phyloP scores from a whole-genome alignment of 1,284 basidiomycete genomes.

The Irpex sp. region DNA sequence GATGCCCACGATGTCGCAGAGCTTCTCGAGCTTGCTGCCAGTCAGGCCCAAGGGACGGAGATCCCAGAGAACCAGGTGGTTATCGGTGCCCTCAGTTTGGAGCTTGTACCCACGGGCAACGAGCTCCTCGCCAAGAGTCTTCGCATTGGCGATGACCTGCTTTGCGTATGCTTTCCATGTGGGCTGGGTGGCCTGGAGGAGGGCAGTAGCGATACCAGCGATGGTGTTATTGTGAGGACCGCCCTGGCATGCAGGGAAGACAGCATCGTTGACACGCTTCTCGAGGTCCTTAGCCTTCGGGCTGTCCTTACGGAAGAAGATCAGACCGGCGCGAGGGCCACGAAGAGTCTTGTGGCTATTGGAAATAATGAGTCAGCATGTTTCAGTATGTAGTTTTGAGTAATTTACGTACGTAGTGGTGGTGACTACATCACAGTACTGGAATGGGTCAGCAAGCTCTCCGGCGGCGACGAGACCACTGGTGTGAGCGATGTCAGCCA shows the following conservation, averaged over 20 bases:
- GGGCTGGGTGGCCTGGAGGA: constrained; percentile 90
- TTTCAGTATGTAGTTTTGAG: constrained; percentile 1
- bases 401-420: constrained; percentile 75
- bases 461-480: constrained; percentile 94
- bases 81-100: constrained; percentile 96
- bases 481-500: constrained; percentile 98
- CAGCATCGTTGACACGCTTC: constrained; percentile 95
- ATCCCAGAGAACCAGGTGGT: constrained; percentile 98
- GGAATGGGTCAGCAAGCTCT: constrained; percentile 92
- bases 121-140: constrained; percentile 71
- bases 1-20: constrained; percentile 96
- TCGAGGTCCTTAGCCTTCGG: constrained; percentile 81
- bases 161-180: constrained; percentile 92
- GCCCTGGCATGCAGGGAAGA: constrained; percentile 99
- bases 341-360: constrained; percentile 95
- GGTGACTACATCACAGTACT: constrained; percentile 96
- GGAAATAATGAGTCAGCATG: neutral
- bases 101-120: constrained; percentile 87
- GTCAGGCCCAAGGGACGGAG: constrained; percentile 93
- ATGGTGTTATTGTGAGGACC: constrained; percentile 99
- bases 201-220: constrained; percentile 92
- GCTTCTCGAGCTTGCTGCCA: constrained; percentile 97
- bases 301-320: constrained; percentile 98
- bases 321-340: constrained; percentile 95
- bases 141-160: constrained; percentile 90